Conservation (phyloP, 345 rosid genomes). For the Rhizophora apiculata region DNA sequence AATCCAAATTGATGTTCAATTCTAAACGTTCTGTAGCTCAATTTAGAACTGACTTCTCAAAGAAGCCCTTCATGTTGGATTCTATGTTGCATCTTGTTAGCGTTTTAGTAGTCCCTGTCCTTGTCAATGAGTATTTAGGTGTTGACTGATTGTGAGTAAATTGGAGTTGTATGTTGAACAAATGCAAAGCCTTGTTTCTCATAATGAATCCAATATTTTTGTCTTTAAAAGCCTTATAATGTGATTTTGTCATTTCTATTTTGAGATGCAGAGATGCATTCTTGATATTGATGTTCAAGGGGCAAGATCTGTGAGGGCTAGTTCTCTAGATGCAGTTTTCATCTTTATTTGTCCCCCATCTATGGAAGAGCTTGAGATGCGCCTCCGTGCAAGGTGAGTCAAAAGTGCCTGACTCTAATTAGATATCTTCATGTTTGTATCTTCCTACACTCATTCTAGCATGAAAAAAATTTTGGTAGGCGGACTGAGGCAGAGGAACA, state of each 20-base stretch:
- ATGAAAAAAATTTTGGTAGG: conserved; percentile 37
- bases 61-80: too few relatives aligned
- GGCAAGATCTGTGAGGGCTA: conserved; percentile 68
- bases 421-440: conserved; percentile 3
- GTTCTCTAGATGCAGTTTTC: conserved; percentile 75
- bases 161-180: background rate
- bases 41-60: too few relatives aligned
- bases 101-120: too few relatives aligned
- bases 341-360: conserved; percentile 89
- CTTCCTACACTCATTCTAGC: conserved; percentile 9
- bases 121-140: too few relatives aligned
- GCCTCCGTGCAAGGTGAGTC: conserved; percentile 80
- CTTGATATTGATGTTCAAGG: conserved; percentile 99
- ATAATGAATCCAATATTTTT: background rate
- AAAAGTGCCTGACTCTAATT: background rate
- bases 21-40: too few relatives aligned
- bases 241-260: conserved; percentile 6
- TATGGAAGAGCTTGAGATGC: conserved; percentile 72
- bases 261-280: conserved; percentile 66
- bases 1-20: too few relatives aligned
- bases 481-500: conserved; percentile 92
- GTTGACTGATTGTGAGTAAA: too few relatives aligned
- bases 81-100: too few relatives aligned
- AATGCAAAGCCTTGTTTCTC: background rate
- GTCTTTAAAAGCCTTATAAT: conserved; percentile 2